Percentiles rank a stretch among this genome's conserved stretches.
phyloP scores from a whole-genome alignment of 441 rosid species.

The Euphorbia schlechtendalii region DNA sequence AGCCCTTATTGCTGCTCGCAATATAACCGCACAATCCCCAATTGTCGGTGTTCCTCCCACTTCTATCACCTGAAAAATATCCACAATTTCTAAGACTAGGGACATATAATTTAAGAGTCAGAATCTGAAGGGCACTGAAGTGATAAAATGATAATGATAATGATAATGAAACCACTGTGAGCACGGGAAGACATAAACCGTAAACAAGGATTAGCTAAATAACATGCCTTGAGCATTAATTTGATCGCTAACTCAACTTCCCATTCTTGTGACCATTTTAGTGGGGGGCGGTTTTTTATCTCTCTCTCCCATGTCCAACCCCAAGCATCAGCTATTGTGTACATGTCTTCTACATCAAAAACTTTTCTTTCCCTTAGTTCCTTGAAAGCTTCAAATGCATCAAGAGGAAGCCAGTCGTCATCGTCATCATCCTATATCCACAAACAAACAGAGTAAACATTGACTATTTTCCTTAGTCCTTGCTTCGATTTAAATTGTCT shows the following conservation, averaged over 20 bases:
- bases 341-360: conserved; percentile 82
- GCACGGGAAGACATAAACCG: not conserved
- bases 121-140: no score
- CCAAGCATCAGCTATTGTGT: conserved; percentile 96
- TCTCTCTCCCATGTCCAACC: conserved; percentile 99
- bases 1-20: conserved; percentile 79
- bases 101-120: no score
- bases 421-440: conserved; percentile 68
- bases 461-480: no score
- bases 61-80: conserved; percentile 61
- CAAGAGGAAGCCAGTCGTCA: conserved; percentile 92
- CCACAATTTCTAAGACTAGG: no score
- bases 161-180: not conserved
- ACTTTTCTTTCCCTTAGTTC: conserved; percentile 76
- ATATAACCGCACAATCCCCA: conserved; percentile 83
- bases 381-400: conserved; percentile 73
- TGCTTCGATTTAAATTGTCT: not conserved
- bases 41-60: conserved; percentile 77
- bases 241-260: conserved; percentile 84
- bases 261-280: conserved; percentile 91
- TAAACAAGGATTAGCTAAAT: conserved; percentile 5
- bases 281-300: conserved; percentile 63
- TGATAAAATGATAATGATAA: not conserved
- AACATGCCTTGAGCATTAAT: conserved; percentile 70
- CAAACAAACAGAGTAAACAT: conserved; percentile 16